phyloP scores from a whole-genome alignment of 768 basidiomycete genomes.

The Strobilomyces dryophilus region DNA sequence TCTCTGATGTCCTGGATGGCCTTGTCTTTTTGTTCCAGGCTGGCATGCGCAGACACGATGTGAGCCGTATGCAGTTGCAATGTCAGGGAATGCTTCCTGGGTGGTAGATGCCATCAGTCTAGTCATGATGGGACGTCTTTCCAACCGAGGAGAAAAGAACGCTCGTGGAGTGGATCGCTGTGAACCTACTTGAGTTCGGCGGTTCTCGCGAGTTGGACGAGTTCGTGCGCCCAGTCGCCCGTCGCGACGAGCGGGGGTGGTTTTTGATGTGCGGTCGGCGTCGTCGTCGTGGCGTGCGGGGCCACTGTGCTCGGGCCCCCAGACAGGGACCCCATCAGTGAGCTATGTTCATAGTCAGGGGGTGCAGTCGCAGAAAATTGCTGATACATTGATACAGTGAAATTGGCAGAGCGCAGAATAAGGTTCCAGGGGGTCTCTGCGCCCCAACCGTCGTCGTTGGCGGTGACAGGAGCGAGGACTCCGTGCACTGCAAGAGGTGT shows the following conservation, averaged over 20 bases:
- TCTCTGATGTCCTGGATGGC: constrained; percentile 78
- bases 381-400: constrained; percentile 31
- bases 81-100: constrained; percentile 78
- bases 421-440: constrained; percentile 28
- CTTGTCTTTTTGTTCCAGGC: constrained; percentile 72
- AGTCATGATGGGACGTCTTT: neutral
- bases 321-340: constrained; percentile 30
- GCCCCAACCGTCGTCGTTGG: constrained; percentile 2
- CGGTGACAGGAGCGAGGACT: constrained; percentile 10
- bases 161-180: neutral
- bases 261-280: constrained; percentile 21
- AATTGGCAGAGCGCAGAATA: constrained; percentile 21
- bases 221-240: constrained; percentile 84
- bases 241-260: constrained; percentile 64
- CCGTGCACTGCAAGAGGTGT: constrained; percentile 26
- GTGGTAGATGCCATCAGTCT: constrained; percentile 7
- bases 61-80: constrained; percentile 85
- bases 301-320: constrained; percentile 33
- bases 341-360: constrained; percentile 32
- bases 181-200: constrained; percentile 79
- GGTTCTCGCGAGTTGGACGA: constrained; percentile 82
- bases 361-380: constrained; percentile 32
- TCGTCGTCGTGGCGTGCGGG: constrained; percentile 28
- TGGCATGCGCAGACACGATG: constrained; percentile 78
- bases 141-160: neutral